These are phyloP conservation scores for Plasmodium gallinaceum DNA, from an alignment of 169 alveolate species.

Conservation along the genomic window DNA sequence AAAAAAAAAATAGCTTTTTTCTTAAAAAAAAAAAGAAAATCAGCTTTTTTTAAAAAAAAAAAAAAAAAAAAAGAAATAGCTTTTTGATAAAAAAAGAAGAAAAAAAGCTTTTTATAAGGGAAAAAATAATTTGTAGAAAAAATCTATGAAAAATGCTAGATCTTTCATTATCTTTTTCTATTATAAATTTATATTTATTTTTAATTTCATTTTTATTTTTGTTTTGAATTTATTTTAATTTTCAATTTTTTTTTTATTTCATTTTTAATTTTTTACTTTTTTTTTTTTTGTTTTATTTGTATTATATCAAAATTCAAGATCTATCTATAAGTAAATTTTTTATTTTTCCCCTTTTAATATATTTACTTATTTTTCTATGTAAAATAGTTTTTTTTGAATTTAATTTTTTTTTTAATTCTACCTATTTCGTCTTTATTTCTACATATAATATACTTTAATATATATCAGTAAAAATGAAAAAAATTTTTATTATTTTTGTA, in stretches of 20 bases:
- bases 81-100: neutral
- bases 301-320: slow-evolving; percentile 6
- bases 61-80: neutral
- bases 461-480: slow-evolving; percentile 14
- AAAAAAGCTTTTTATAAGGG: neutral
- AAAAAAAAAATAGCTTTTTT: neutral
- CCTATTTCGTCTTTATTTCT: neutral
- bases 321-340: neutral
- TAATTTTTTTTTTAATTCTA: neutral
- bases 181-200: neutral
- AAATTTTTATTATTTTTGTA: neutral
- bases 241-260: neutral
- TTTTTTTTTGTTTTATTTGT: neutral
- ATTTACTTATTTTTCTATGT: slow-evolving; percentile 6
- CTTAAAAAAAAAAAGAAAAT: neutral
- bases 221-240: neutral
- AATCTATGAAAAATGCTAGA: neutral
- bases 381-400: slow-evolving; percentile 3
- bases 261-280: neutral
- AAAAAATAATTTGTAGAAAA: too few relatives aligned
- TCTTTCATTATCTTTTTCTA: neutral
- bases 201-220: neutral
- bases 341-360: neutral
- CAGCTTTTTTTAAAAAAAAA: neutral
- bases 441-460: neutral